Evolutionary conservation across 78 protist genomes (phyloP).

Genomic region (Capsaspora owczarzaki): DNA sequence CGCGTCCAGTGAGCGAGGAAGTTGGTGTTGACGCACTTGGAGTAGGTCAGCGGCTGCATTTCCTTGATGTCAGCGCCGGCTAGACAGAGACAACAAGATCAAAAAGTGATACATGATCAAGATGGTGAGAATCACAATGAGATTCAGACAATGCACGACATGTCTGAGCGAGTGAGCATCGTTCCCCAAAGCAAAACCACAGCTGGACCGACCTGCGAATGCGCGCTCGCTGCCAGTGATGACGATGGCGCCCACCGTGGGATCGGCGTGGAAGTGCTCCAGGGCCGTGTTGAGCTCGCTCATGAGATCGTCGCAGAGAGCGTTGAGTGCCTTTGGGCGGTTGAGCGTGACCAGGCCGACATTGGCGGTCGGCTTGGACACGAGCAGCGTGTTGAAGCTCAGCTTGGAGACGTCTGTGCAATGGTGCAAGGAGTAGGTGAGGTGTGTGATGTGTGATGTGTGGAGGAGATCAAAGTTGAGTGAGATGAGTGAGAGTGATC

Average conservation of each 20-base stretch:
- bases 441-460: too few species aligned
- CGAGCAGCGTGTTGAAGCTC: neutral
- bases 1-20: slow-evolving; percentile 64
- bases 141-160: neutral
- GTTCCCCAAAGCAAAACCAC: too few species aligned
- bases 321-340: slow-evolving; percentile 80
- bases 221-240: slow-evolving; percentile 87
- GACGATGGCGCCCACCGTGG: slow-evolving; percentile 63
- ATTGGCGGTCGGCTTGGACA: neutral
- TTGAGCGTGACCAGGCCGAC: neutral
- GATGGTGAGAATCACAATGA: neutral
- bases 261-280: slow-evolving; percentile 54
- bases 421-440: too few species aligned
- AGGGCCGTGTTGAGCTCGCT: slow-evolving; percentile 53
- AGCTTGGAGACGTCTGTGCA: too few species aligned
- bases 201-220: slow-evolving; percentile 63
- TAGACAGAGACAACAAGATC: neutral
- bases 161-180: neutral
- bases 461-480: too few species aligned
- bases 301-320: slow-evolving; percentile 69
- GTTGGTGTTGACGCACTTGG: slow-evolving; percentile 38
- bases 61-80: slow-evolving; percentile 97
- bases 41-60: slow-evolving; percentile 55
- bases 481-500: too few species aligned
- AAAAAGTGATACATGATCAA: neutral